phyloP scores from a whole-genome alignment of 1,139 yeast genomes.

The Candida dubliniensis region DNA sequence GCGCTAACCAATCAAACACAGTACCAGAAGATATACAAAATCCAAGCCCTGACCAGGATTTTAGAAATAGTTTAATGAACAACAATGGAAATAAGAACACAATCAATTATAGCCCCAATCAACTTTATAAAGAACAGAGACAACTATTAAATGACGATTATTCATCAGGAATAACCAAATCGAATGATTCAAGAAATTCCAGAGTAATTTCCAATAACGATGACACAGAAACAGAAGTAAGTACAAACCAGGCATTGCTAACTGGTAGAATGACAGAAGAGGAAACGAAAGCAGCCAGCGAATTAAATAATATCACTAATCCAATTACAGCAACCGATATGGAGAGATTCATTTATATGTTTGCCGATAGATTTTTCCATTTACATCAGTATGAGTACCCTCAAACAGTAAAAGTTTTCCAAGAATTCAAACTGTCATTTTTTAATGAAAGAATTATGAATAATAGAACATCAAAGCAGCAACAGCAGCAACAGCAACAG shows the following conservation, averaged over 20 bases:
- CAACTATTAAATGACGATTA: not conserved
- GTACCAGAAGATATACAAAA: conserved; percentile 1
- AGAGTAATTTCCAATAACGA: not conserved
- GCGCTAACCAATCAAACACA: conserved; percentile 1
- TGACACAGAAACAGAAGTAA: conserved; percentile 8
- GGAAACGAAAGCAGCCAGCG: not conserved
- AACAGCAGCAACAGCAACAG: conserved; percentile 18
- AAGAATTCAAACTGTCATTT: conserved; percentile 50
- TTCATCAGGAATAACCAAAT: not conserved
- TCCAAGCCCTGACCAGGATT: not conserved
- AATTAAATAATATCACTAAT: conserved; percentile 13
- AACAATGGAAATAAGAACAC: not conserved
- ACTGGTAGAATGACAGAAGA: conserved; percentile 3
- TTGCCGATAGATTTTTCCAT: conserved; percentile 50
- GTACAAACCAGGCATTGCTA: conserved; percentile 3
- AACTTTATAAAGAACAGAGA: conserved; percentile 1
- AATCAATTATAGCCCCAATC: not conserved
- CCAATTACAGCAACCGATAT: conserved; percentile 43
- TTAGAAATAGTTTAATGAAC: not conserved
- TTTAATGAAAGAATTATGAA: conserved; percentile 48
- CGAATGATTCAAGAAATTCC: conserved; percentile 1
- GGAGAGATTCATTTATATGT: conserved; percentile 48
- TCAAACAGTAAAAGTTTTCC: conserved; percentile 49
- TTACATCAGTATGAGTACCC: conserved; percentile 48
- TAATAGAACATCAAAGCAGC: conserved; percentile 30